Base-by-base conservation (phyloP, 345 rosid genomes). In the Eucalyptus pauciflora region DNA sequence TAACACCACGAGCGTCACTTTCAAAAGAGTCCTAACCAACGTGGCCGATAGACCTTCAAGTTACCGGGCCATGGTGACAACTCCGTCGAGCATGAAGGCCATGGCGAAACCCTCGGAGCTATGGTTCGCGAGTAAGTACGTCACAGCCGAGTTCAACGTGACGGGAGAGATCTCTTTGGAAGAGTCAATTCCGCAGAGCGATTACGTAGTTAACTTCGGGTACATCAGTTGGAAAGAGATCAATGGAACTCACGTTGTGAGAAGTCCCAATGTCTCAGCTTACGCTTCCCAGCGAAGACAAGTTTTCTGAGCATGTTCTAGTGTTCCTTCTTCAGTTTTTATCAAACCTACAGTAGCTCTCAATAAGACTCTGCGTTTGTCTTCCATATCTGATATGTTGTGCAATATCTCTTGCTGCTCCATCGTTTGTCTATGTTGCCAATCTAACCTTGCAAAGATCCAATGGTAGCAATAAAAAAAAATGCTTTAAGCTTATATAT, bases 211-310 rank as follows among this genome's bases (percentile, higher is more conserved):
- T n/a, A 93, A 93, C 86, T 91, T 92, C 48, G 94, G 96, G 88
- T 92, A 76, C 43, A 71, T 94, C 88, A 92, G 87, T 58, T 94
- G 96, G 96, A 62, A 91, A 37, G 93, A 93, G 90, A 89, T 92
- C 7, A 90, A 92, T 31, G 94, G 93, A 43, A 89, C 85, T 4
- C 94, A 90, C 86, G 87, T 86, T 3, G 94, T 94, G 64, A 91
- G 88, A 87, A 93, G 93, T 92, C 93, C 94, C 58, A 91, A 92
- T 50, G 93, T 93, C 86, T 94, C 95, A 67, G 95, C 93, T 31
- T 91, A 87, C 89, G 95, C 94, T 67, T 11, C 79, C 79, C 4
- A 67, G 79, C 17, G 54, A 51, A 51, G 54, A 51, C 22, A 51
- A 17, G 54, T 51, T 17, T 51, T 51, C 18, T 87, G 64, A 54